Conservation (phyloP, 352 stramenopile species). For the Pythium scleroteichum region DNA sequence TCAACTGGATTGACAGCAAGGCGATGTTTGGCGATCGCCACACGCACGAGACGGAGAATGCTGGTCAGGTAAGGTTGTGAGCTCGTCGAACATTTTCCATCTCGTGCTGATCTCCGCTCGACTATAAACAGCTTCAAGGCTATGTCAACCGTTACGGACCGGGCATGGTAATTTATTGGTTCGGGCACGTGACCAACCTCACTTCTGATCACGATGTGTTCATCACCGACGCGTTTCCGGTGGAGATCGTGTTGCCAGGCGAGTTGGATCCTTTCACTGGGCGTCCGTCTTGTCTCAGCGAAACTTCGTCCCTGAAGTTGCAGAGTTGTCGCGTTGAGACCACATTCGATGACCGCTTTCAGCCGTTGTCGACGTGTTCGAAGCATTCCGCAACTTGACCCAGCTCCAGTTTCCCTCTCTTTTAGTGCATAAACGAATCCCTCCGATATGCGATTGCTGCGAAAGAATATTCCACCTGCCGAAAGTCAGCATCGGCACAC, state of each 20-base stretch:
- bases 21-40: constrained; percentile 87
- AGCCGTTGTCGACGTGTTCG: constrained; percentile 15
- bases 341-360: constrained; percentile 20
- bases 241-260: constrained; percentile 56
- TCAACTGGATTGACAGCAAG: constrained; percentile 93
- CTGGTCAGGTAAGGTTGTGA: constrained; percentile 39
- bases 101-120: background rate
- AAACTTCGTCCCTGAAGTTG: constrained; percentile 1
- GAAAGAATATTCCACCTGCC: background rate
- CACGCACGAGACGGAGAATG: constrained; percentile 79
- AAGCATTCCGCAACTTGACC: too few relatives aligned
- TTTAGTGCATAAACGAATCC: background rate
- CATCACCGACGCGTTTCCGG: constrained; percentile 60
- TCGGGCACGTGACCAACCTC: constrained; percentile 64
- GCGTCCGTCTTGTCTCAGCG: constrained; percentile 4
- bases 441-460: background rate
- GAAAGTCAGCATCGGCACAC: background rate
- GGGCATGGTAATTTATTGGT: constrained; percentile 91
- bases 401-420: background rate
- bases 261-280: constrained; percentile 41
- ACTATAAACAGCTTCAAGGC: constrained; percentile 46
- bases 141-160: constrained; percentile 84
- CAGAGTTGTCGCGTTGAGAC: constrained; percentile 12
- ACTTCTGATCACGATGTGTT: constrained; percentile 58
- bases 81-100: too few relatives aligned